Percentiles rank a stretch among this genome's conserved stretches.
Conservation (phyloP, 2,329 filamentous ascomycete species). For the Zelopaecilomyces penicillatus region DNA sequence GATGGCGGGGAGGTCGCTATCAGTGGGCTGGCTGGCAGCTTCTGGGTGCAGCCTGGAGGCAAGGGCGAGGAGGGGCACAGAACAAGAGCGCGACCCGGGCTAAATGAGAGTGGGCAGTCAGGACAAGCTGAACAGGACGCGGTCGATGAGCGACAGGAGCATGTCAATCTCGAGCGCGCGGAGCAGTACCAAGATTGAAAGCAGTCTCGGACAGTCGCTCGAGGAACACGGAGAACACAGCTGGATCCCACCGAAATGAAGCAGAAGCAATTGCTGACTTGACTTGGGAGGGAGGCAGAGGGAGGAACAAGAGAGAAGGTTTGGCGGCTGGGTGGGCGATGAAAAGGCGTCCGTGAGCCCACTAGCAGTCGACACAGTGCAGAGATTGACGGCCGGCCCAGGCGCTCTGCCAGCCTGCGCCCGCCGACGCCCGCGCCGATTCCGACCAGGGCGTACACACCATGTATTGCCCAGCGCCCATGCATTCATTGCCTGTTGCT, state of each 20-base stretch:
- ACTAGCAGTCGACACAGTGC: constrained; percentile 8
- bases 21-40: neutral
- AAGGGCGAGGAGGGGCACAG: no score
- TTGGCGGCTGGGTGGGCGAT: constrained; percentile 14
- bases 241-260: constrained; percentile 4
- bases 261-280: constrained; percentile 7
- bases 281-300: constrained; percentile 13
- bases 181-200: neutral
- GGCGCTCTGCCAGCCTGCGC: constrained; percentile 3
- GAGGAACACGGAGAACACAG: constrained; percentile 10
- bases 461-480: no score
- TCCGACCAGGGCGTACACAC: constrained; percentile 1
- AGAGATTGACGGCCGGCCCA: constrained; percentile 4
- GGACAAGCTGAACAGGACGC: constrained; percentile 1
- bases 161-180: constrained; percentile 6
- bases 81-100: no score
- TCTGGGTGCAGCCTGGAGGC: neutral
- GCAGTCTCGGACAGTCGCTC: constrained; percentile 14
- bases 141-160: constrained; percentile 3
- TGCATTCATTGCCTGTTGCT: no score
- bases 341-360: constrained; percentile 5
- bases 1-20: constrained; percentile 9
- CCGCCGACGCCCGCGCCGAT: constrained; percentile 5
- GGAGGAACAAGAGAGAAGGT: constrained; percentile 16
- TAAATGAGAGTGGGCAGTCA: no score